Evolutionary conservation across 2,329 filamentous ascomycete species (phyloP).

Genomic region (Leptoxyphium fumago): DNA sequence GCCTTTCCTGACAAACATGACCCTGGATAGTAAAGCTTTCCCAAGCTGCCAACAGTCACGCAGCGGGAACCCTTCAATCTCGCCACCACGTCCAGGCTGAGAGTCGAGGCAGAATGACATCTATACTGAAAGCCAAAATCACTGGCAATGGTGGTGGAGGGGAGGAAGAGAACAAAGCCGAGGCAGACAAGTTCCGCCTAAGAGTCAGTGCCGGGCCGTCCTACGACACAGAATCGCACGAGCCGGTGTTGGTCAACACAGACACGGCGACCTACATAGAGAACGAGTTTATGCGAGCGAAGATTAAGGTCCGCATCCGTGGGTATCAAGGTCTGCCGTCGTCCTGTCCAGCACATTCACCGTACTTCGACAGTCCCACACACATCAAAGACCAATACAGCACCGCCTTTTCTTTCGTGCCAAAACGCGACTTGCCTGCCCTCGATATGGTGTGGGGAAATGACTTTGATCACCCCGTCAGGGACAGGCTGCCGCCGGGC

Average conservation of each 20-base stretch:
- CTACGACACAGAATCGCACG: slow-evolving; percentile 56
- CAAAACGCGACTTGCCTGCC: slow-evolving; percentile 48
- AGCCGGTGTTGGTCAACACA: slow-evolving; percentile 60
- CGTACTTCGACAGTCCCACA: slow-evolving; percentile 60
- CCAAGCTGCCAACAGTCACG: too few species aligned
- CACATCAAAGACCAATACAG: slow-evolving; percentile 72
- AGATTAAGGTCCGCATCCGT: slow-evolving; percentile 63
- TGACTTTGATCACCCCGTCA: slow-evolving; percentile 81
- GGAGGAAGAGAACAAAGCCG: slow-evolving; percentile 23
- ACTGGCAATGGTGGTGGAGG: slow-evolving; percentile 4
- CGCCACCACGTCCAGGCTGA: too few species aligned
- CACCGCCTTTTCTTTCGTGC: slow-evolving; percentile 64
- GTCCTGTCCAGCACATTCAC: slow-evolving; percentile 49
- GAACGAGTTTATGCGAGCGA: slow-evolving; percentile 48
- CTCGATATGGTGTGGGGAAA: slow-evolving; percentile 78
- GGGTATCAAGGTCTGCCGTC: slow-evolving; percentile 50
- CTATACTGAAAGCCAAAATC: slow-evolving; percentile 10
- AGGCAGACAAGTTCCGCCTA: slow-evolving; percentile 53
- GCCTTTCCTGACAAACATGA: too few species aligned
- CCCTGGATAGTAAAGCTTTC: too few species aligned
- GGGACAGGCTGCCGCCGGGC: slow-evolving; percentile 69
- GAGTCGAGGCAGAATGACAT: slow-evolving; percentile 8
- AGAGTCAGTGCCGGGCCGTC: slow-evolving; percentile 64
- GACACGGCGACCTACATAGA: slow-evolving; percentile 45
- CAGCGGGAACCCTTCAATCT: too few species aligned